Base-by-base conservation (phyloP, 768 basidiomycete genomes). In the Leccinum boreale region DNA sequence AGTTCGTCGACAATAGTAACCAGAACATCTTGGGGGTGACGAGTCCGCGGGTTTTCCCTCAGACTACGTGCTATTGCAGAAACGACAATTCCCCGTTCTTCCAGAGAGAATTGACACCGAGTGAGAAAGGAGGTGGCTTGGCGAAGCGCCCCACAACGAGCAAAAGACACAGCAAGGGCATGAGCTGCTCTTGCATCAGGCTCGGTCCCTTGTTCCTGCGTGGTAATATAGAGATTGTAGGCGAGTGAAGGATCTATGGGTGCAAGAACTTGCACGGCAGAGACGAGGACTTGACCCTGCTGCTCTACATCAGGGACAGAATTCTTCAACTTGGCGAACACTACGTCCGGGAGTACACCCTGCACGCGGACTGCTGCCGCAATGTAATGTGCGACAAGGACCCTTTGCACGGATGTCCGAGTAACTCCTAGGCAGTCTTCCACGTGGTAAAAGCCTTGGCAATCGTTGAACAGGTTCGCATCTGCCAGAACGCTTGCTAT, bases 401-500 rank as follows among this genome's bases (percentile, higher is more conserved):
- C 12, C 45, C 17, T 58, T 21, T 56, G 58, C 19, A 36, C 47
- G 3, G 23, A 39, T 45, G 45, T 54, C 23, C 15, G 39, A 8
- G 31, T 33, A 53, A 49, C 53, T 9, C 46, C 57, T 21, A 17
- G n/a, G 47, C 66, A 73, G 75, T 53, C 58, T 28, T 67, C 64
- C n/a, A 57, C 35, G 17, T 60, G 52, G 58, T 68, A 74, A 51
- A 75, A 75, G 11, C 63, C 70, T 47, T 64, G 66, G 58, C 78
- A 81, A 3, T 62, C 74, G 5, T 72, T 66, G 33, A 72, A 67
- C 11, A 85, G 62, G 9, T 67, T 58, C 1, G 55, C 63, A 53
- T 84, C 81, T 5, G 59, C 63, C 6, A 77, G 68, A n/a, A 65
- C 57, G 15, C 68, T 74, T 8, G 82, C 75, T 31, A 84, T 63